Evolutionary conservation across 192 early-diverging fungal genomes (phyloP).

Genomic region (Kappamyces sp.): DNA sequence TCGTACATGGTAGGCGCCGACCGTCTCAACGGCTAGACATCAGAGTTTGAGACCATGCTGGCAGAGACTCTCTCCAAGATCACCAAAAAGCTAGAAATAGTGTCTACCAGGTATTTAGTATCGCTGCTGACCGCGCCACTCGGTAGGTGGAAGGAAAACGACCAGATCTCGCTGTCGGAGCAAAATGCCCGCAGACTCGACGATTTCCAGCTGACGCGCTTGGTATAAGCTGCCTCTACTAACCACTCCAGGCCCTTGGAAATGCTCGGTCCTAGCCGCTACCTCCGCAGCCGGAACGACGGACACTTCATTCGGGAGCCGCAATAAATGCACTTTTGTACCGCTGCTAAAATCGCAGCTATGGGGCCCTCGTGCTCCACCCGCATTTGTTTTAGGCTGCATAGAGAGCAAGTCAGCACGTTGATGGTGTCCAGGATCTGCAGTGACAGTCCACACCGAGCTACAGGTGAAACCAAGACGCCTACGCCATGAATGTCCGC

Average conservation of each 20-base stretch:
- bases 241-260: not conserved
- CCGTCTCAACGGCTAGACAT: conserved; percentile 3
- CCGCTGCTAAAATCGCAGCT: too few species aligned
- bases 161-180: conserved; percentile 44
- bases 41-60: conserved; percentile 57
- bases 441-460: too few species aligned
- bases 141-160: conserved; percentile 40
- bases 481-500: too few species aligned
- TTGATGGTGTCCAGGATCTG: too few species aligned
- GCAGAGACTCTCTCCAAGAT: conserved; percentile 55
- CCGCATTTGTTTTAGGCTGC: too few species aligned
- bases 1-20: conserved; percentile 35
- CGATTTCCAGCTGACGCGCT: conserved; percentile 41
- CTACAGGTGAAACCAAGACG: too few species aligned
- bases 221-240: conserved; percentile 10
- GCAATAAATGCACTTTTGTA: too few species aligned
- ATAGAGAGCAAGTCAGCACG: too few species aligned
- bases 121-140: not conserved
- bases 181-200: conserved; percentile 38
- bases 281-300: too few species aligned
- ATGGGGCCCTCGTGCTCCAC: too few species aligned
- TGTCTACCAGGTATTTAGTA: conserved; percentile 32
- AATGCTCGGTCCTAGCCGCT: too few species aligned
- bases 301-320: too few species aligned
- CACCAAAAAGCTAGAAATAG: conserved; percentile 46